Conservation (phyloP, 2,329 filamentous ascomycete genomes). For the Daldinia sp. region DNA sequence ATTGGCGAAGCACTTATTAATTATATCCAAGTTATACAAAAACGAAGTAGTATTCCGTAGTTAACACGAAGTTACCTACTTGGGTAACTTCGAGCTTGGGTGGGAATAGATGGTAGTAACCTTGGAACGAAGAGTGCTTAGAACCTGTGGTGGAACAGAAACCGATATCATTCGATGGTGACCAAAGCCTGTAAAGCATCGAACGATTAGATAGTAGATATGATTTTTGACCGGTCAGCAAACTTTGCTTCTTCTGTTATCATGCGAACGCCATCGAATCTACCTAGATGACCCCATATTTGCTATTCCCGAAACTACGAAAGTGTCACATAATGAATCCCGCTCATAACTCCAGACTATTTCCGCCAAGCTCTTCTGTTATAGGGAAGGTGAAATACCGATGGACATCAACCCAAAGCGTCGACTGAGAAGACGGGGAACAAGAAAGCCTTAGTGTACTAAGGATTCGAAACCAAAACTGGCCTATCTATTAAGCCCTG, state of each 20-base stretch:
- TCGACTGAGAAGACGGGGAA: neutral
- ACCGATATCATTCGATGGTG: neutral
- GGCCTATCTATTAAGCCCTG: neutral
- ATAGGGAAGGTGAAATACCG: too few species aligned
- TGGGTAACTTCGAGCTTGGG: too few species aligned
- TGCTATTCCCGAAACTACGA: too few species aligned
- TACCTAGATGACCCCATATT: too few species aligned
- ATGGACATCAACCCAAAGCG: neutral
- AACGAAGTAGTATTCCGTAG: neutral
- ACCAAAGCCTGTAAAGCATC: neutral
- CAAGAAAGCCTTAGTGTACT: neutral
- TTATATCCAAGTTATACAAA: neutral
- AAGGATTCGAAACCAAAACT: neutral
- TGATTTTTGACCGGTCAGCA: neutral
- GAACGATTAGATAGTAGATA: neutral
- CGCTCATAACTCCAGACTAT: too few species aligned
- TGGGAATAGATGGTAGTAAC: neutral
- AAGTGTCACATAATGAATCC: too few species aligned
- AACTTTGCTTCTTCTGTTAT: neutral
- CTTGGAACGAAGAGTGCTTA: neutral
- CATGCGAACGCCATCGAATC: neutral
- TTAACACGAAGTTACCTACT: too few species aligned
- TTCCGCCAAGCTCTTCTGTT: too few species aligned
- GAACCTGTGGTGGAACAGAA: neutral
- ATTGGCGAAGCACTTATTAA: neutral